Evolutionary conservation across 441 rosid genomes (phyloP).

Genomic region (Jatropha podagrica): DNA sequence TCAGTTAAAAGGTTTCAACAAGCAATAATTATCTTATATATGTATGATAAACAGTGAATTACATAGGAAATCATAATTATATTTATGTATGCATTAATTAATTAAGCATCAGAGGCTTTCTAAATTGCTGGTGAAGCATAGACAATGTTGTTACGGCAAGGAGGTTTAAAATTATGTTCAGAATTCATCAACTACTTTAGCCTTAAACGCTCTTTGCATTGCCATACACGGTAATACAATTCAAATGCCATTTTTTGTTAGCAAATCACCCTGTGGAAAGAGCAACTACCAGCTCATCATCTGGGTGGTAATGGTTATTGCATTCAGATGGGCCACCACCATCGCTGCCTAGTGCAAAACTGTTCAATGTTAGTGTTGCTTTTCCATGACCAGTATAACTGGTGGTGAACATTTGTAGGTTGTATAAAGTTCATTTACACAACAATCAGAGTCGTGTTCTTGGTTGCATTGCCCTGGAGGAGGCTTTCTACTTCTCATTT

Average conservation of each 20-base stretch:
- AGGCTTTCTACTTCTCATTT: not conserved
- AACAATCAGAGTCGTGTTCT: conserved; percentile 15
- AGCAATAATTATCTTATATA: not conserved
- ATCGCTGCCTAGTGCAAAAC: conserved; percentile 1
- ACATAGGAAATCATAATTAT: too few relatives aligned
- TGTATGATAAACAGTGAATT: not conserved
- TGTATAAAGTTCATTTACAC: not conserved
- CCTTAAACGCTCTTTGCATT: conserved; percentile 10
- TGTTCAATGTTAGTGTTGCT: conserved; percentile 18
- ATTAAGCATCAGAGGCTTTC: conserved; percentile 33
- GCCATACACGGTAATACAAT: not conserved
- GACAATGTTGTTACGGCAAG: conserved; percentile 35
- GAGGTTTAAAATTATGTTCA: conserved; percentile 43
- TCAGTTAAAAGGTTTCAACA: not conserved
- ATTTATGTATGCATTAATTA: too few relatives aligned
- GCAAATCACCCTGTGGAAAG: conserved; percentile 20
- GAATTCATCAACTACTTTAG: conserved; percentile 25
- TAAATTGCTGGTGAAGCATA: conserved; percentile 36
- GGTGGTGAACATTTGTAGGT: conserved; percentile 14
- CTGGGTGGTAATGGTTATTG: conserved; percentile 4
- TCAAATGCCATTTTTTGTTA: not conserved
- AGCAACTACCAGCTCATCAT: conserved; percentile 9
- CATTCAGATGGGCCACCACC: conserved; percentile 12
- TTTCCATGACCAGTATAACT: conserved; percentile 4
- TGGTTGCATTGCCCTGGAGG: conserved; percentile 18